Conservation (phyloP, 768 basidiomycete species). For the Sporobolomyces roseus region DNA sequence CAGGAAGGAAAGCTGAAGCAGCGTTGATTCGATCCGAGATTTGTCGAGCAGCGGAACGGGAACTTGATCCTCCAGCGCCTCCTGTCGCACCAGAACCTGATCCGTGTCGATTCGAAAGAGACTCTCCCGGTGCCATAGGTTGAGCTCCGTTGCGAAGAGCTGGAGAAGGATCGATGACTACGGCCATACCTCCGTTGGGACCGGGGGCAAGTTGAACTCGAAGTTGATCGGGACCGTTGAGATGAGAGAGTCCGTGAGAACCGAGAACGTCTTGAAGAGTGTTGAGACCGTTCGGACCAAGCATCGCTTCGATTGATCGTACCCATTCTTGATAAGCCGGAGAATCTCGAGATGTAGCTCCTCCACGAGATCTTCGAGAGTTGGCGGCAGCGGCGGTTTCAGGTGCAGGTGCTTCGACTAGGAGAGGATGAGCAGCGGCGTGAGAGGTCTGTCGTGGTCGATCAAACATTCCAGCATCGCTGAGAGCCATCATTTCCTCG, state of each 20-base stretch:
- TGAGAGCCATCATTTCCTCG: slow-evolving; percentile 37
- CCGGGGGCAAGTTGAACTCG: slow-evolving; percentile 36
- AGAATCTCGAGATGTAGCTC: slow-evolving; percentile 47
- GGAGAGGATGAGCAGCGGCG: slow-evolving; percentile 69
- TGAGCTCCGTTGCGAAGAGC: slow-evolving; percentile 22
- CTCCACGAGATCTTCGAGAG: slow-evolving; percentile 54
- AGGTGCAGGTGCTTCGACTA: slow-evolving; percentile 58
- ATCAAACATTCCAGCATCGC: slow-evolving; percentile 47
- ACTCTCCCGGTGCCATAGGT: background rate
- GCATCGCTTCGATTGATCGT: slow-evolving; percentile 64
- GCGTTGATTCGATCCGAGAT: slow-evolving; percentile 39
- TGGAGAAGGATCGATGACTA: slow-evolving; percentile 36
- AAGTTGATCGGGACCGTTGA: slow-evolving; percentile 32
- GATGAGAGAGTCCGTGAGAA: slow-evolving; percentile 30
- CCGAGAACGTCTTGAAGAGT: slow-evolving; percentile 73
- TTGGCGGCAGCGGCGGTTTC: slow-evolving; percentile 44
- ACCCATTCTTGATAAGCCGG: slow-evolving; percentile 52
- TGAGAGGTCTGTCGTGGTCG: slow-evolving; percentile 31
- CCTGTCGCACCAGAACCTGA: no score
- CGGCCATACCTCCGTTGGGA: slow-evolving; percentile 37
- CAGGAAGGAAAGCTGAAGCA: slow-evolving; percentile 44
- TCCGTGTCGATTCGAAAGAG: no score
- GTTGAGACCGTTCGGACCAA: slow-evolving; percentile 75
- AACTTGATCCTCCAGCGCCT: background rate
- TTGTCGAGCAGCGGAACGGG: slow-evolving; percentile 32